Base-by-base conservation (phyloP, 495 filamentous ascomycete genomes). In the Chaetomidium leptoderma region DNA sequence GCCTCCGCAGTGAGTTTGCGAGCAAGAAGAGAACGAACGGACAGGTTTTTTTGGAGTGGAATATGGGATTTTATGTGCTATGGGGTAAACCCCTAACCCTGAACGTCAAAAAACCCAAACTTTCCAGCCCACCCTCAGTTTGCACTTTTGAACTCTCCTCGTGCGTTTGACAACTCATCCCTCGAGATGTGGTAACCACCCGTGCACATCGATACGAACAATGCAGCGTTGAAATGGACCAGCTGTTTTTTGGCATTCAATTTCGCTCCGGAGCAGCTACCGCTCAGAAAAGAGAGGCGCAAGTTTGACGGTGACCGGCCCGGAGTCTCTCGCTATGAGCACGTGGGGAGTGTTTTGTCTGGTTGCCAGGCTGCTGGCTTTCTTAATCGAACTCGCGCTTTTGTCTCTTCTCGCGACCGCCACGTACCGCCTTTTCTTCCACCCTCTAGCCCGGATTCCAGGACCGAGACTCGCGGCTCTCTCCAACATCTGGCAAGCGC, bases 401-500 rank as follows among this genome's bases (percentile, higher is more conserved):
- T 0, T 60, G 5, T 16, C 39, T 0, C 2, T 63, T 19, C 6
- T 30, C 4, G 9, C 17, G 3, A 6, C 62, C 13, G 17, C 50
- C 4, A 7, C 45, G 0, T 69, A 73, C 43, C 63, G 71, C 0
- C 49, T 73, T 2, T 61, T 52, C 21, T 29, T 73, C 13, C 72
- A 76, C 30, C 72, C 74, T 0, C 55, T 76, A 0, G 53, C 69
- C 0, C n/a, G 57, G 1, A 16, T 74, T 0, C 74, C 74, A 0
- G 74, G 74, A 0, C 74, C 73, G 0, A 63, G 47, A 27, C 40
- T 68, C 0, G 74, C 74, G 0, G 70, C 73, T 3, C 14, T 76
- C 1, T 75, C 74, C 35, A 74, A 68, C 27, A 43, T 68, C 30
- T 76, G 74, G 74, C 66, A 66, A 35, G 74, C 66, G 1, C 59